These are phyloP conservation scores for Rhodotorula sp. DNA, from an alignment of 1,284 basidiomycete genomes.

Conservation along the genomic window DNA sequence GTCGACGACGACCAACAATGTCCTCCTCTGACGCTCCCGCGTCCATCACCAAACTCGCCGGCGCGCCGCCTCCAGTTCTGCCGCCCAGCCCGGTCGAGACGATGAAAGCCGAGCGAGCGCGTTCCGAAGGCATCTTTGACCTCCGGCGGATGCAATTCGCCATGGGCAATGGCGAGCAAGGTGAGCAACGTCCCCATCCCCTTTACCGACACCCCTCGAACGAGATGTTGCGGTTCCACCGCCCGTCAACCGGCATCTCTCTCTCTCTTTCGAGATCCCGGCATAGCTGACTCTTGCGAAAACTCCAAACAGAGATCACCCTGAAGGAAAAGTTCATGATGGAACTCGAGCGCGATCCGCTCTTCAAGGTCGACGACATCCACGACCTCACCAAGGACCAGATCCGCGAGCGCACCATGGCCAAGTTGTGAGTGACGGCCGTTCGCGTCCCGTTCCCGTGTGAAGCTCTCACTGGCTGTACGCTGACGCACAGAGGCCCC, in stretches of 20 bases:
- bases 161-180: conserved; percentile 49
- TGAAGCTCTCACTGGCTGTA: conserved; percentile 38
- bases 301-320: conserved; percentile 28
- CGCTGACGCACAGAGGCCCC: no score
- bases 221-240: no score
- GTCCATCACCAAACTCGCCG: neutral
- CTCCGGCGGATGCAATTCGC: conserved; percentile 50
- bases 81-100: conserved; percentile 37
- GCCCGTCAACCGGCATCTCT: no score
- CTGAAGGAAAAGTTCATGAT: conserved; percentile 43
- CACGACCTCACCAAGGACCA: conserved; percentile 59
- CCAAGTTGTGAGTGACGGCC: conserved; percentile 43
- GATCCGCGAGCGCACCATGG: conserved; percentile 56
- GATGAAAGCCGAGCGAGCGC: conserved; percentile 49
- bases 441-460: neutral
- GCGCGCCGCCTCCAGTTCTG: neutral
- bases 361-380: conserved; percentile 56
- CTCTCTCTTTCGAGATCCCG: no score
- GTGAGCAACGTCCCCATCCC: neutral
- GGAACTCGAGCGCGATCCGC: conserved; percentile 39
- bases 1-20: neutral
- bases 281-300: neutral
- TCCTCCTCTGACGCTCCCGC: neutral
- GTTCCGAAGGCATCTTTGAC: conserved; percentile 49
- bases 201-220: no score